Base-by-base conservation (phyloP, 2,329 filamentous ascomycete species). In the Hirsutella thompsonii region DNA sequence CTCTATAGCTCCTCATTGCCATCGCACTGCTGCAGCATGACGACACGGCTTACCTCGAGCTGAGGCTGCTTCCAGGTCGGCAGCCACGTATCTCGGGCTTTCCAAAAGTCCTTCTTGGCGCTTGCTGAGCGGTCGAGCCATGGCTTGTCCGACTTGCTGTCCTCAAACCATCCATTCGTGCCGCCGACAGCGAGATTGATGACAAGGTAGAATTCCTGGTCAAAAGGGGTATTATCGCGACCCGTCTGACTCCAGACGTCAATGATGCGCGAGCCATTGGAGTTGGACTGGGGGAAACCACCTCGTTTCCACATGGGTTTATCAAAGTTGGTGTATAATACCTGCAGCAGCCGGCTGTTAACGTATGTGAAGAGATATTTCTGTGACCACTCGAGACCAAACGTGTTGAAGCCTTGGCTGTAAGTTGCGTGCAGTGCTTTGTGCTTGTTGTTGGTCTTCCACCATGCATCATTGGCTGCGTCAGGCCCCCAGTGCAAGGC, bases 321-420 rank as follows among this genome's bases (percentile, higher is more conserved):
- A 50, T 81, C 66, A 53, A 88, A 88, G 58, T 80, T 83, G 50
- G 75, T 80, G 66, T 88, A 93, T 46, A 87, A 70, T 39, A 90
- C 83, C 58, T 90, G 84, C 21, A 88, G 68, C 18, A 93, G 74
- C 11, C 83, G 79, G 36, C 75, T 81, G 68, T 92, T 82, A 65
- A 93, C 72, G 57, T 88, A 93, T 20, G 83, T 89, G 66, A 90
- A 93, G 44, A 92, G 66, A 59, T 93, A 92, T 60, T 89, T 90
- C 51, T 90, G 74, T 39, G 78, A 87, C 86, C 86, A 93, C 61
- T 93, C 86, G 2, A 93, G 60, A 13, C 86, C 86, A 52, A 79
- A 93, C 0, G 74, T 86, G 64, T 93, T 83, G 65, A 79, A 86
- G 20, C 63, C 72, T 1, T 67, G 62, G 26, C 78, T 61, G 59